These are phyloP conservation scores for Ogataea naganishii DNA, from an alignment of 805 yeast genomes.

Conservation along the genomic window DNA sequence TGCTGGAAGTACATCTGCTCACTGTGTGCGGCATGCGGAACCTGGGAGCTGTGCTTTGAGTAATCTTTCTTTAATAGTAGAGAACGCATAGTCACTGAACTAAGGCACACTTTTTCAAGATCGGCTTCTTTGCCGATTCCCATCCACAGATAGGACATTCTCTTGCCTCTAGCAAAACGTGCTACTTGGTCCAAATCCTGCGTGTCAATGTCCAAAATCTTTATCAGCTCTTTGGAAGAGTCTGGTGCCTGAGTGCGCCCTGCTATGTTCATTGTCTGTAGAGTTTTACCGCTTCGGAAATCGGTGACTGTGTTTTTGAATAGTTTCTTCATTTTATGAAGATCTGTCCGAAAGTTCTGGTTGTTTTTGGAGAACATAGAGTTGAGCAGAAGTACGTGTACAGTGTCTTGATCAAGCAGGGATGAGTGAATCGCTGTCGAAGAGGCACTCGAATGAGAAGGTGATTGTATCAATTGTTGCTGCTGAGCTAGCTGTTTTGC, in stretches of 20 bases:
- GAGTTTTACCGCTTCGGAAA: conserved; percentile 26
- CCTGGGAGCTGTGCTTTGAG: conserved; percentile 6
- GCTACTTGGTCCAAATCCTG: conserved; percentile 20
- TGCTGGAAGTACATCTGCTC: conserved; percentile 1
- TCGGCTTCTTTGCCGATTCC: conserved; percentile 38
- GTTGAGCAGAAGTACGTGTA: conserved; percentile 14
- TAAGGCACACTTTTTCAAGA: conserved; percentile 15
- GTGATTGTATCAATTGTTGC: too few relatives aligned
- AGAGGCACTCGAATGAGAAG: too few relatives aligned
- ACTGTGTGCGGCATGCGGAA: too few relatives aligned
- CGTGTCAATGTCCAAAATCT: conserved; percentile 11
- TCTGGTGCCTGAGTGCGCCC: conserved; percentile 12
- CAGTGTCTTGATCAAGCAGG: conserved; percentile 14
- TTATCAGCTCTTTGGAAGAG: conserved; percentile 9
- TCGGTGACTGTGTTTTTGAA: conserved; percentile 29
- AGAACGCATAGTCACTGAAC: conserved; percentile 4
- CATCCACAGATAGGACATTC: conserved; percentile 35
- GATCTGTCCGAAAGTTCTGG: conserved; percentile 25
- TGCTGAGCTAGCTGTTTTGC: too few relatives aligned
- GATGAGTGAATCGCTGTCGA: too few relatives aligned
- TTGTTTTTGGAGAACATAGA: conserved; percentile 21
- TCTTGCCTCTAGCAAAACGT: conserved; percentile 18
- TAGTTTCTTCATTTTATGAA: conserved; percentile 24
- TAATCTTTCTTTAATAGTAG: conserved; percentile 1
- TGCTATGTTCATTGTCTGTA: conserved; percentile 18